phyloP scores from a whole-genome alignment of 1,284 basidiomycete genomes.

The Rhizoctonia solani region DNA sequence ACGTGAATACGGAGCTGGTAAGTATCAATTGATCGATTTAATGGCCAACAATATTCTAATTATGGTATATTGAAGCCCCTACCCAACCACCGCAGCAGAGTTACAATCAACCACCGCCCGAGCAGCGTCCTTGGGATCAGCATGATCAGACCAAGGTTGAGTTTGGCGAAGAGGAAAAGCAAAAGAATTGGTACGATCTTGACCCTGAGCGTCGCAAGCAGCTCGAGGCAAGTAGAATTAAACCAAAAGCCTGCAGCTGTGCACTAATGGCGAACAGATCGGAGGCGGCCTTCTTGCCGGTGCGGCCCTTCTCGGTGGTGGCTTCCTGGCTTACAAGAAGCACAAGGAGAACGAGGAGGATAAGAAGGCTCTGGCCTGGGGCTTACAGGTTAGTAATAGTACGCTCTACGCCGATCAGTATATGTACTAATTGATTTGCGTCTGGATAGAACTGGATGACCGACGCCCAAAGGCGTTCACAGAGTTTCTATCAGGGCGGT shows the following conservation, averaged over 20 bases:
- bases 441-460: slow-evolving; percentile 52
- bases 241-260: slow-evolving; percentile 5
- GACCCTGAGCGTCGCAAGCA: slow-evolving; percentile 61
- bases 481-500: slow-evolving; percentile 54
- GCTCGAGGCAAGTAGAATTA: slow-evolving; percentile 53
- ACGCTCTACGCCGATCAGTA: background rate
- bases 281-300: slow-evolving; percentile 66
- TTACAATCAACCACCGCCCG: no score
- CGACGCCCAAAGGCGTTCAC: slow-evolving; percentile 59
- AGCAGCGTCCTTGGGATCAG: slow-evolving; percentile 45
- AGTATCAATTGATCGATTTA: background rate
- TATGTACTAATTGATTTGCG: slow-evolving; percentile 35
- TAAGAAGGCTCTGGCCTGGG: slow-evolving; percentile 59
- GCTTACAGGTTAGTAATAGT: slow-evolving; percentile 41
- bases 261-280: slow-evolving; percentile 50
- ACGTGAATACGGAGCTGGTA: slow-evolving; percentile 1
- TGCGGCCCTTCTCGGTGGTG: slow-evolving; percentile 55
- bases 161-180: slow-evolving; percentile 52
- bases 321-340: slow-evolving; percentile 57
- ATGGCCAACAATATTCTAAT: background rate
- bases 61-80: background rate
- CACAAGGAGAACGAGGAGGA: slow-evolving; percentile 63
- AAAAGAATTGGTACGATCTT: slow-evolving; percentile 62
- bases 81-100: slow-evolving; percentile 42
- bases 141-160: slow-evolving; percentile 48